A percentile compares a stretch with the other conserved stretches of the same genome.
Evolutionary conservation across 345 rosid genomes (phyloP).

Genomic region (Trapa incisa): DNA sequence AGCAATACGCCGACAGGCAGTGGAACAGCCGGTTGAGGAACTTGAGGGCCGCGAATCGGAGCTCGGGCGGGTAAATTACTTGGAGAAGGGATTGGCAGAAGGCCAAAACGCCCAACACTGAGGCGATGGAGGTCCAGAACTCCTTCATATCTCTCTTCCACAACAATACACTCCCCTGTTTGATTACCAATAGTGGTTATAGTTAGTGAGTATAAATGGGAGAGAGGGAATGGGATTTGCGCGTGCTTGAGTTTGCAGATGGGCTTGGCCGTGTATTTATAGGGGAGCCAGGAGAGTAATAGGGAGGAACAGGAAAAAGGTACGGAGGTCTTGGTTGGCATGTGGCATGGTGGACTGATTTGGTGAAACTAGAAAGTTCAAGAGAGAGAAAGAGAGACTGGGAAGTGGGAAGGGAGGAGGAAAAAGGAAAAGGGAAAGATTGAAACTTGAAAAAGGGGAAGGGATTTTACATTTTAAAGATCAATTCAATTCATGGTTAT

Average conservation of each 20-base stretch:
- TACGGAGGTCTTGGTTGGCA: no score
- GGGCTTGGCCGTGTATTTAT: neutral
- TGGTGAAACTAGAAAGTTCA: no score
- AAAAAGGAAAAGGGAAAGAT: no score
- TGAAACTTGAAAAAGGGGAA: no score
- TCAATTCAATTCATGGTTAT: no score
- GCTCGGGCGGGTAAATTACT: constrained; percentile 69
- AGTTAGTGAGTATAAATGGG: neutral
- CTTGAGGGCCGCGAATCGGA: constrained; percentile 58
- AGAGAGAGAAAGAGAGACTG: no score
- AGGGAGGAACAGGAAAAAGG: no score
- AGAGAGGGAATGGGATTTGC: neutral
- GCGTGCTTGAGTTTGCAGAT: neutral
- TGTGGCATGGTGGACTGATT: no score
- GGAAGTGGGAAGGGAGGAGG: no score
- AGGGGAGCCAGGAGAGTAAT: neutral
- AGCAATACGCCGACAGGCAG: constrained; percentile 53
- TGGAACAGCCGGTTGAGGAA: constrained; percentile 39
- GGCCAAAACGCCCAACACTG: constrained; percentile 75
- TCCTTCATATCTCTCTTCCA: constrained; percentile 35
- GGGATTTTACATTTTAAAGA: no score
- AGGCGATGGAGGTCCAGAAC: constrained; percentile 71
- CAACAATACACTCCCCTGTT: neutral
- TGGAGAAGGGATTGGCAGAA: constrained; percentile 68
- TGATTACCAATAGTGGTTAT: neutral